Conservation (phyloP, 2,329 filamentous ascomycete species). For the Calonectria ilicicola region DNA sequence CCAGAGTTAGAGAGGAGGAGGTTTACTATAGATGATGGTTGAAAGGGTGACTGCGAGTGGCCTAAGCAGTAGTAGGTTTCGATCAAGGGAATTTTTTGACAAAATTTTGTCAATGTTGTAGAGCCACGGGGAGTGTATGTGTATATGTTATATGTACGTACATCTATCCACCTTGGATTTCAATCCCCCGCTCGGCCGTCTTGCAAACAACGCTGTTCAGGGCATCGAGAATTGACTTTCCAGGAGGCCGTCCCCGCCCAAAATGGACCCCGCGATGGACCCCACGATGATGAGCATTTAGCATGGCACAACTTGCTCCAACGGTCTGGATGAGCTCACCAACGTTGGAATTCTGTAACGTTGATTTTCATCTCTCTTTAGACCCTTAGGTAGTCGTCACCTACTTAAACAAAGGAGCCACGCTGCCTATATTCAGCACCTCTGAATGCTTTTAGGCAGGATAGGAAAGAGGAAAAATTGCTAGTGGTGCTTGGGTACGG, state of each 20-base stretch:
- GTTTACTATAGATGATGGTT: not conserved
- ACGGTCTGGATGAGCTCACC: not conserved
- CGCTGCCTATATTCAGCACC: too few relatives aligned
- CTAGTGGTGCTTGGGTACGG: too few relatives aligned
- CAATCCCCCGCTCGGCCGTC: not conserved
- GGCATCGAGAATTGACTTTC: not conserved
- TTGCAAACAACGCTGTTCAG: not conserved
- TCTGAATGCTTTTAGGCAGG: too few relatives aligned
- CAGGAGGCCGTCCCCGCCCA: not conserved
- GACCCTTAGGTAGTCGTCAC: too few relatives aligned
- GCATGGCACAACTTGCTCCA: not conserved
- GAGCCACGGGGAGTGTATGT: not conserved
- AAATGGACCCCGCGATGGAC: not conserved
- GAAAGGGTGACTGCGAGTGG: not conserved
- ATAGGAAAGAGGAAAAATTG: too few relatives aligned
- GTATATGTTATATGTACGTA: too few relatives aligned
- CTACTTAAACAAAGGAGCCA: too few relatives aligned
- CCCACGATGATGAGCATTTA: not conserved
- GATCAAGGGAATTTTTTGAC: not conserved
- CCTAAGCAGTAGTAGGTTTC: not conserved
- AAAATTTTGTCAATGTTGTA: not conserved
- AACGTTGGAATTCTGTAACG: too few relatives aligned
- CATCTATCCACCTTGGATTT: not conserved
- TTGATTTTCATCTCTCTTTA: too few relatives aligned
- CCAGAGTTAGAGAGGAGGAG: not conserved